Conservation (phyloP, 257 asterid species). For the Pogostemon cablin region DNA sequence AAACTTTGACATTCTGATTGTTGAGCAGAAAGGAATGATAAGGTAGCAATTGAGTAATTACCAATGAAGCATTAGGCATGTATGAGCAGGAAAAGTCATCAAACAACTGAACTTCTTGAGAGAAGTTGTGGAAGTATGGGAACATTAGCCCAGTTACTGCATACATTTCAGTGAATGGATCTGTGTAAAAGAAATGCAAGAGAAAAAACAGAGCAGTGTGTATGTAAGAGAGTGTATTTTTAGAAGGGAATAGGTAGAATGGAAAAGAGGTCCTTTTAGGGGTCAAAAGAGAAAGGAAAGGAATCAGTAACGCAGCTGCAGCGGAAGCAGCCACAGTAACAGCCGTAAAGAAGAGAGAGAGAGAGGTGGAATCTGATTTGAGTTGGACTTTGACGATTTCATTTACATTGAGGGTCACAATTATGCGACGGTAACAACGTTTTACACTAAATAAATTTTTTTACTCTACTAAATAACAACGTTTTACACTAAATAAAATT, state of each 20-base stretch:
- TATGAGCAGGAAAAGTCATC: constrained; percentile 60
- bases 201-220: constrained; percentile 9
- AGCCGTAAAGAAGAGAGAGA: constrained; percentile 35
- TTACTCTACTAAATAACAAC: neutral
- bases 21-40: constrained; percentile 11
- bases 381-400: constrained; percentile 34
- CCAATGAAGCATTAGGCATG: constrained; percentile 59
- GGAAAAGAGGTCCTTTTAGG: constrained; percentile 41
- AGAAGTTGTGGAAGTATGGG: constrained; percentile 60
- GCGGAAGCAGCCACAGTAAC: constrained; percentile 34
- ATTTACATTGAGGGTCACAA: neutral
- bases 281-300: constrained; percentile 37
- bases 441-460: neutral
- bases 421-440: neutral
- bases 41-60: constrained; percentile 31
- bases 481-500: neutral
- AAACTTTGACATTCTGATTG: constrained; percentile 22
- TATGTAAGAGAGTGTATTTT: constrained; percentile 7
- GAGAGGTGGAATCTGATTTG: constrained; percentile 48
- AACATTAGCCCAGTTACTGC: constrained; percentile 62
- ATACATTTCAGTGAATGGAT: constrained; percentile 49
- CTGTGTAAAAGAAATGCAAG: too few relatives aligned
- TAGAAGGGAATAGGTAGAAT: constrained; percentile 30
- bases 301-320: constrained; percentile 6
- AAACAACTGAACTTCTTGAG: constrained; percentile 62